Percentiles rank a stretch among this genome's conserved stretches.
Conservation (phyloP, 106 monocot genomes). For the Dactylorhiza incarnata region DNA sequence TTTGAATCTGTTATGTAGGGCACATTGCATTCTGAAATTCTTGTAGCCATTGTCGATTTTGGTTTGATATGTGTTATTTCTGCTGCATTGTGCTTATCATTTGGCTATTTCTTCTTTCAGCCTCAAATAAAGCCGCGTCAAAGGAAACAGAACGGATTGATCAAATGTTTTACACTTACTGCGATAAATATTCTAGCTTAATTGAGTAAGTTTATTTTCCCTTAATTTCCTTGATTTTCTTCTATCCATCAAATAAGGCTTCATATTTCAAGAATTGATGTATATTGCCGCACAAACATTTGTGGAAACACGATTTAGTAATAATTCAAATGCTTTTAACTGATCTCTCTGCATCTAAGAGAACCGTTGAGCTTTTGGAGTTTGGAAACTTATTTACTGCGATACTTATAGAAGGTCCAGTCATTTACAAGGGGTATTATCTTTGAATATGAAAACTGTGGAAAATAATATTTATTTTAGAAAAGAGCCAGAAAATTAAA, state of each 20-base stretch:
- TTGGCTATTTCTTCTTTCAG: not conserved
- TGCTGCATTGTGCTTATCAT: not conserved
- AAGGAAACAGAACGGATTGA: conserved; percentile 12
- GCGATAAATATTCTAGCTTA: conserved; percentile 4
- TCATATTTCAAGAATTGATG: no score
- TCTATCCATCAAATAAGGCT: no score
- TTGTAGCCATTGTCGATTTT: not conserved
- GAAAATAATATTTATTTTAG: no score
- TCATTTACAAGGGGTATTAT: not conserved
- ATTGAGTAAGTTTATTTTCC: not conserved
- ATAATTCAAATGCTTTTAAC: not conserved
- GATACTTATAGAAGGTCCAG: not conserved
- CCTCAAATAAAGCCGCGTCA: conserved; percentile 2
- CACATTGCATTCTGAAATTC: not conserved
- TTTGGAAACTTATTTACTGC: not conserved
- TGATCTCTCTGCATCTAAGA: not conserved
- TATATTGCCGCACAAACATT: no score
- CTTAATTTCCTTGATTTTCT: not conserved
- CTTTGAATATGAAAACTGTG: no score
- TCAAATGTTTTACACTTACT: conserved; percentile 3
- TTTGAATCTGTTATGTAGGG: not conserved
- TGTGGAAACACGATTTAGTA: no score
- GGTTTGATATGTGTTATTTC: not conserved
- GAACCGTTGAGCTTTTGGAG: not conserved
- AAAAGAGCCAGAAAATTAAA: no score